Evolutionary conservation across 2,329 filamentous ascomycete genomes (phyloP).

Genomic region (Knoxdaviesia capensis): DNA sequence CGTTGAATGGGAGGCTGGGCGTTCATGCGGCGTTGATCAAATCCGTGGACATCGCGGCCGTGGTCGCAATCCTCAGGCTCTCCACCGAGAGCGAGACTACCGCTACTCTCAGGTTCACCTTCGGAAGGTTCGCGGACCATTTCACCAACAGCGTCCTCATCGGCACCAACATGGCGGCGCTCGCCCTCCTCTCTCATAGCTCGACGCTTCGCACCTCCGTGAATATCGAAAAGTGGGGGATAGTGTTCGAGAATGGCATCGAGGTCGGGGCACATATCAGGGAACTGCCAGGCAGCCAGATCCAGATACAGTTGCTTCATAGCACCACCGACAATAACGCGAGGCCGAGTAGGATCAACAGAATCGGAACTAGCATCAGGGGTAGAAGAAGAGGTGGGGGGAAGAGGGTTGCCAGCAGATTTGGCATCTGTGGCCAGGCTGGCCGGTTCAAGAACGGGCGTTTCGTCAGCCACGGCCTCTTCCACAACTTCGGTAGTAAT

Average conservation of each 20-base stretch:
- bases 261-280: constrained; percentile 5
- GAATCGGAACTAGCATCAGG: constrained; percentile 4
- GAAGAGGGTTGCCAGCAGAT: background rate
- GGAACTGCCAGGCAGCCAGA: constrained; percentile 7
- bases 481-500: constrained; percentile 28
- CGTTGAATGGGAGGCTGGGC: constrained; percentile 65
- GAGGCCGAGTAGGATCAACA: constrained; percentile 1
- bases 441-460: constrained; percentile 9
- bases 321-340: constrained; percentile 2
- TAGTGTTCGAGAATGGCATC: constrained; percentile 8
- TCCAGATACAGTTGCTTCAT: constrained; percentile 5
- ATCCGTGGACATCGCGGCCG: constrained; percentile 25
- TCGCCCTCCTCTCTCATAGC: constrained; percentile 57
- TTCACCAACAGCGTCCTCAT: constrained; percentile 24
- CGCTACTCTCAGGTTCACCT: constrained; percentile 60
- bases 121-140: constrained; percentile 30
- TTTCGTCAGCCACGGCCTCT: constrained; percentile 18
- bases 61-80: constrained; percentile 69
- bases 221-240: constrained; percentile 65
- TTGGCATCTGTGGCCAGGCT: constrained; percentile 4
- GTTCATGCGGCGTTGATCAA: constrained; percentile 40
- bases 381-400: background rate
- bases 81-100: constrained; percentile 73
- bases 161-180: constrained; percentile 23
- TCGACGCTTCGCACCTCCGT: constrained; percentile 64